These are phyloP conservation scores for Podochytrium sp. DNA, from an alignment of 192 early-diverging fungal species.

Conservation along the genomic window DNA sequence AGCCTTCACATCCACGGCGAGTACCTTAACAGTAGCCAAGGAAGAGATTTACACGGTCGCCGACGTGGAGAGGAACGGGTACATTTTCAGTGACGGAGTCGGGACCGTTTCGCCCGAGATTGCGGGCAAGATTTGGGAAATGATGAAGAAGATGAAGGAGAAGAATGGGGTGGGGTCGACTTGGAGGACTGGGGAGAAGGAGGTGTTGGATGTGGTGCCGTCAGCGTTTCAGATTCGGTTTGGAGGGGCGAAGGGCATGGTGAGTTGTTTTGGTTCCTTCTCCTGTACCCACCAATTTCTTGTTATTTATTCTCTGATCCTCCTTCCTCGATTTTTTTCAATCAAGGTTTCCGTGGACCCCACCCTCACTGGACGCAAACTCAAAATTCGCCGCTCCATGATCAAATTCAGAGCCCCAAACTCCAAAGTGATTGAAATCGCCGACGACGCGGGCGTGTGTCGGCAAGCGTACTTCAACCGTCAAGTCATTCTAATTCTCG, in stretches of 20 bases:
- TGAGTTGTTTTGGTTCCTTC: not conserved
- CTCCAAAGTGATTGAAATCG: constrained; percentile 60
- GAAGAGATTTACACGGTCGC: constrained; percentile 50
- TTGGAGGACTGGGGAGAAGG: not conserved
- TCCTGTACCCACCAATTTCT: no score
- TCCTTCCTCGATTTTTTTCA: not conserved
- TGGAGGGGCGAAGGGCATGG: constrained; percentile 57
- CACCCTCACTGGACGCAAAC: constrained; percentile 30
- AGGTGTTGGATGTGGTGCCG: constrained; percentile 27
- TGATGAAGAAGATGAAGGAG: constrained; percentile 28
- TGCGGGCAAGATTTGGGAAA: constrained; percentile 35
- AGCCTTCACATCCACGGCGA: constrained; percentile 20
- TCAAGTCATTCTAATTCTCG: constrained; percentile 66
- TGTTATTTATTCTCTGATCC: not conserved
- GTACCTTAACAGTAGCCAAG: not conserved
- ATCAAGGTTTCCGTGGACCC: constrained; percentile 28
- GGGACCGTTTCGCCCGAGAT: constrained; percentile 63
- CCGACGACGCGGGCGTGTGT: constrained; percentile 52
- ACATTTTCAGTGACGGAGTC: constrained; percentile 75
- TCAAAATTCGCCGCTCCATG: constrained; percentile 61
- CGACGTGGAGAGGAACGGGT: constrained; percentile 64
- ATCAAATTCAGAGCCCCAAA: constrained; percentile 57
- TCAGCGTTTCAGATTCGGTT: constrained; percentile 76
- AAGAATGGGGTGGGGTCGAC: not conserved
- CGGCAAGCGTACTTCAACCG: constrained; percentile 61